Evolutionary conservation across 345 rosid species (phyloP), one percentile per base, ranked within the genome.

Genomic region (Nephelium lappaceum): DNA sequence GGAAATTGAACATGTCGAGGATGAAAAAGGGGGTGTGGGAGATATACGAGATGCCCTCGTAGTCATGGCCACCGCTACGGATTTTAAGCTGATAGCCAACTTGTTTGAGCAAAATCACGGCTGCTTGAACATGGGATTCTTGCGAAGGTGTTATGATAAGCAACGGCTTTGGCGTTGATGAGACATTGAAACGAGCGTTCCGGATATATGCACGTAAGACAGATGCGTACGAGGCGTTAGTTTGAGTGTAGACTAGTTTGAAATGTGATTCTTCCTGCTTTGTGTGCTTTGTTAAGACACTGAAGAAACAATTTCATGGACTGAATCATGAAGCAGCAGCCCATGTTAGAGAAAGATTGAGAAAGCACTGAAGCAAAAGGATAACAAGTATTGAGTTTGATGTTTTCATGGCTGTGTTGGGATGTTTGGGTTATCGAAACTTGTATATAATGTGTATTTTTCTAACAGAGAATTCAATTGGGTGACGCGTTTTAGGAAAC

Each of bases 21-120:
- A 91, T 39, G 77, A 91, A 89, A 65, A 89, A 91, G 0, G 91
- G 91, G 5, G 60, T 55, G 11, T 84, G 84, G 19, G 89, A 87
- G 61, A 84, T 76, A 78, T 91, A 91, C 3, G 93, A 91, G 43
- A 87, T 38, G 16, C 91, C 93, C 8, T 89, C 90, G 31, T 71
- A 89, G 19, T 91, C 92, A 41, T 91, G 92, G 31, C 94, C 92
- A 7, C 94, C 94, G 27, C 92, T 89, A 0, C 95, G 83, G 77
- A 86, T 86, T 68, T 86, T 89, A 36, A 91, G 80, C 1, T 76
- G 81, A 61, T 72, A 88, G 5, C 92, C 85, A 1, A 84, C 25
- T 11, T 82, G 45, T n/a, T 87, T 80, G 95, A 70, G 83, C 93
- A n/a, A 91, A 55, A 80, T 21, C 1, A 91, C 92, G 1, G 93